Evolutionary conservation across 2,329 filamentous ascomycete species (phyloP), one percentile per base, ranked within the genome.

Genomic region (Colletotrichum liaoningense): DNA sequence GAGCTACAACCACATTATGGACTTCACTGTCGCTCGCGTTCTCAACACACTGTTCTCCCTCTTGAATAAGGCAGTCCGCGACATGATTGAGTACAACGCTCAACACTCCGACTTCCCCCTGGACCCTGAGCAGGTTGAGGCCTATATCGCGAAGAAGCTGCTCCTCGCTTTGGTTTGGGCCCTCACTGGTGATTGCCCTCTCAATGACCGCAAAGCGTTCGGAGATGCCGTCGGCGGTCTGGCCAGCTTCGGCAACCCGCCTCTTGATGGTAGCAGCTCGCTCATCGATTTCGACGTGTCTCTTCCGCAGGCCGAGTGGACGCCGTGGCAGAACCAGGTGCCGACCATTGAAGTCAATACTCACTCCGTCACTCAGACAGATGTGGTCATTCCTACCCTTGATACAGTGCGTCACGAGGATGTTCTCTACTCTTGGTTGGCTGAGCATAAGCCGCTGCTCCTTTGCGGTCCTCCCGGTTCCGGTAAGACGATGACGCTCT

Each of bases 401-500:
- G 97, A 99, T 81, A 99, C 97, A 33, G 93, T 99, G 57, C 94
- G 97, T 35, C 97, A 99, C 78, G 97, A 99, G 83, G 97, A 98
- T 83, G 94, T 99, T n/a, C 88, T 99, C 19, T 99, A 99, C 86
- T 99, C 97, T 4, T 99, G 97, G 97, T 91, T 99, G 57, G 97
- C 97, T 19, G 97, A 99, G 82, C 97, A 99, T 82, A 99, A 99
- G 86, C 97, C 97, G 14, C 88, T 99, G 22, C 87, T 99, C 65
- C 93, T 99, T 19, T 99, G 97, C 81, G 97, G 97, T 83, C 97
- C 97, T 80, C 97, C 97, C 72, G 97, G 97, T 86, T 99, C 97
- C 64, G 97, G 97, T 88, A 99, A 99, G 87, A 99, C 97, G 5
- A 99, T 99, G 97, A 99, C 97, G 12, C 87, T 99, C 14, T 99